Conservation (phyloP, 2,329 filamentous ascomycete species). For the Aaosphaeria arxii region DNA sequence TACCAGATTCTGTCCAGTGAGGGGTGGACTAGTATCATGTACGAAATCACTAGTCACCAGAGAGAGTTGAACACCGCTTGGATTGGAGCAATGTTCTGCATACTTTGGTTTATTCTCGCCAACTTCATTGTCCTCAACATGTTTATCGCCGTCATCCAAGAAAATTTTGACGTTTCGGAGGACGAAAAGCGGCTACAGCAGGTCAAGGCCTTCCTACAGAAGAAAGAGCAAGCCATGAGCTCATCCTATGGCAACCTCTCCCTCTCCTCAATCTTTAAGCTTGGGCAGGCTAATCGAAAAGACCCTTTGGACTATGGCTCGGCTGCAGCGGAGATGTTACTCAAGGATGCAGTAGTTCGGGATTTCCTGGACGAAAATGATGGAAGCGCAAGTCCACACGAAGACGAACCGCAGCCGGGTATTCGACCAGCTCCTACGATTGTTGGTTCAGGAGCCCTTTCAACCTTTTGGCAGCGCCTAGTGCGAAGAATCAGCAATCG, state of each 20-base stretch:
- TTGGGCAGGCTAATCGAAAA: conserved; percentile 61
- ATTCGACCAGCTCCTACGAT: conserved; percentile 38
- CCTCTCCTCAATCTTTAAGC: conserved; percentile 61
- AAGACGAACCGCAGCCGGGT: conserved; percentile 30
- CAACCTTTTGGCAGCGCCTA: conserved; percentile 61
- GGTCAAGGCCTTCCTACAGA: conserved; percentile 89
- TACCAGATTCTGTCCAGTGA: conserved; percentile 96
- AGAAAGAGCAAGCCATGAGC: conserved; percentile 74
- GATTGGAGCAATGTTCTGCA: conserved; percentile 88
- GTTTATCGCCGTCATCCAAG: conserved; percentile 99
- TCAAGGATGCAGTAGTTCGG: conserved; percentile 91
- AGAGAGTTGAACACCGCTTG: conserved; percentile 70
- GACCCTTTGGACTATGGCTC: conserved; percentile 91
- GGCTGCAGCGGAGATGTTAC: conserved; percentile 89
- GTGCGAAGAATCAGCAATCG: conserved; percentile 56
- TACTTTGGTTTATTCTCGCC: conserved; percentile 91
- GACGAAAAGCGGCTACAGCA: conserved; percentile 97
- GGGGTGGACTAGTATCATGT: conserved; percentile 89
- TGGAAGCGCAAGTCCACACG: conserved; percentile 27
- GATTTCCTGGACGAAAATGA: conserved; percentile 83
- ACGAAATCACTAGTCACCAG: conserved; percentile 72
- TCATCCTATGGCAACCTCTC: conserved; percentile 70
- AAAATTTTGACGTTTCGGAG: conserved; percentile 98
- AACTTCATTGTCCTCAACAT: conserved; percentile 98
- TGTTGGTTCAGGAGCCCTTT: conserved; percentile 59